Evolutionary conservation across 345 rosid genomes (phyloP).

Genomic region (Citrus cavaleriei): DNA sequence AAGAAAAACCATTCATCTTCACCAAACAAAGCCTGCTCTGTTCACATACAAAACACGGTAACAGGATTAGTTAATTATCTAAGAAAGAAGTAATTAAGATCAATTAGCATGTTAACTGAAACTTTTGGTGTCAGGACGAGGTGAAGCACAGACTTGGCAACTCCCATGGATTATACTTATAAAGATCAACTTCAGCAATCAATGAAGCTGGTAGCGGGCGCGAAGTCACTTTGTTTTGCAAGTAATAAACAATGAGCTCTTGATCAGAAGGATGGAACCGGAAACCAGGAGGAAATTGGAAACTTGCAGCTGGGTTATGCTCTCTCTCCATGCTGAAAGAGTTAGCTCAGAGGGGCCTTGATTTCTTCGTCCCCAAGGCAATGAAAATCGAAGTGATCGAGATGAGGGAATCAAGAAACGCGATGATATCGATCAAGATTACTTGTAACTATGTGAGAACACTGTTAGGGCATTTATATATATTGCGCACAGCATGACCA

Average conservation of each 20-base stretch:
- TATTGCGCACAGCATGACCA: neutral
- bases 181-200: conserved; percentile 48
- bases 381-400: neutral
- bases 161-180: conserved; percentile 53
- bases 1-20: conserved; percentile 71
- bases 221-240: conserved; percentile 41
- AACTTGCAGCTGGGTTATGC: neutral
- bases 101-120: neutral
- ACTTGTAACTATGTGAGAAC: neutral
- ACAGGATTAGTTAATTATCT: neutral
- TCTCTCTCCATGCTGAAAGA: conserved; percentile 21
- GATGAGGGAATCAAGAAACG: conserved; percentile 6
- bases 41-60: neutral
- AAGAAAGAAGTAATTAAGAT: neutral
- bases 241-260: conserved; percentile 46
- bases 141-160: conserved; percentile 35
- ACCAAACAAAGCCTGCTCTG: conserved; percentile 73
- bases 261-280: conserved; percentile 58
- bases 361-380: neutral
- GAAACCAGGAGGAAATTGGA: conserved; percentile 52
- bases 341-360: neutral
- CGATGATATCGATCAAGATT: conserved; percentile 1
- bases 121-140: neutral
- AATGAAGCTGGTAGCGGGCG: conserved; percentile 43
- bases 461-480: conserved; percentile 13